Evolutionary conservation across 1,139 yeast species (phyloP).

Genomic region (Debaryomycetaceae sp.): DNA sequence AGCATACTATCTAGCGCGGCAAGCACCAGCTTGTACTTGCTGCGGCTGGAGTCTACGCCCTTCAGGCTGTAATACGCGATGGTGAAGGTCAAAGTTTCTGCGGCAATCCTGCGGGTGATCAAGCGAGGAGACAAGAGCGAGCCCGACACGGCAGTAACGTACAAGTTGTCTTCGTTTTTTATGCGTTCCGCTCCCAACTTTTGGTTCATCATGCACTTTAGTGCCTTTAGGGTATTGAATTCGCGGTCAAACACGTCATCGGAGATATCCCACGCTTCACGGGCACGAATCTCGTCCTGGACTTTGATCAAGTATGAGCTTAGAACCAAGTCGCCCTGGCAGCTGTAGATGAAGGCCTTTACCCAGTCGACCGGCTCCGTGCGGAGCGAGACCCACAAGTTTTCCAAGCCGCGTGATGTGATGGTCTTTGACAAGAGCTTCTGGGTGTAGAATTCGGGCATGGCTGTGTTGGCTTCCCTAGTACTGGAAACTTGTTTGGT

Average conservation of each 20-base stretch:
- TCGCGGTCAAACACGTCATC: conserved; percentile 40
- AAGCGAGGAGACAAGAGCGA: conserved; percentile 48
- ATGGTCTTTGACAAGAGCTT: conserved; percentile 62
- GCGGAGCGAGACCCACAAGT: conserved; percentile 81
- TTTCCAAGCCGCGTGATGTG: conserved; percentile 61
- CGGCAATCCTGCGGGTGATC: conserved; percentile 67
- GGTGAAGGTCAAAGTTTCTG: conserved; percentile 55
- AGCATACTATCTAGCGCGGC: conserved; percentile 54
- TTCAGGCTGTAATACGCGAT: conserved; percentile 28
- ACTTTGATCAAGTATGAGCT: conserved; percentile 29
- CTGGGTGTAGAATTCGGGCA: conserved; percentile 74
- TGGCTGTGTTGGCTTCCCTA: conserved; percentile 28
- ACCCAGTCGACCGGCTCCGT: conserved; percentile 95
- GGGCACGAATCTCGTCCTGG: conserved; percentile 25
- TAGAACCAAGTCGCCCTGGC: conserved; percentile 84
- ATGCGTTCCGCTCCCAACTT: conserved; percentile 34
- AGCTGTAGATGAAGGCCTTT: conserved; percentile 55
- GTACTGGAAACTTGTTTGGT: conserved; percentile 24
- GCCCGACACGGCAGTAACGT: conserved; percentile 33
- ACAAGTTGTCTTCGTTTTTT: conserved; percentile 28
- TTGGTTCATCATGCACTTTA: conserved; percentile 40
- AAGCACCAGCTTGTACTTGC: conserved; percentile 54
- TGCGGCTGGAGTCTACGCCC: conserved; percentile 16
- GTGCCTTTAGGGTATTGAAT: conserved; percentile 34
- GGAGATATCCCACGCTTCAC: conserved; percentile 25